Conservation (phyloP, 2,329 filamentous ascomycete species). For the Trichoderma sp. region DNA sequence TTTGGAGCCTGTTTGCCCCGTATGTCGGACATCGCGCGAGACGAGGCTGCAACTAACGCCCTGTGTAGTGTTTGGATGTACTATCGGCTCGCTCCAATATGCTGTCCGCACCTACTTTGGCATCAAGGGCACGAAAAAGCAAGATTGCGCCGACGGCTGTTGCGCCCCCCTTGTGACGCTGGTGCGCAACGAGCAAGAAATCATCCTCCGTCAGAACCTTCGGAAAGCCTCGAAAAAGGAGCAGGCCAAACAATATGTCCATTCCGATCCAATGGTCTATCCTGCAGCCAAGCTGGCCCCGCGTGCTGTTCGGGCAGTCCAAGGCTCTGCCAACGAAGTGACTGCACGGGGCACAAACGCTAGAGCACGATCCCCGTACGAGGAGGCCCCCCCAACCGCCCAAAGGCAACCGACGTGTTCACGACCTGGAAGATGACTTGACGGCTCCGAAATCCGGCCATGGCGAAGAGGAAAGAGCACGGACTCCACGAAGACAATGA, state of each 20-base stretch:
- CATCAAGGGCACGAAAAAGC: slow-evolving; percentile 35
- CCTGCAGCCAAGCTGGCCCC: background rate
- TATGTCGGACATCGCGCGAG: slow-evolving; percentile 28
- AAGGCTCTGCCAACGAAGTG: background rate
- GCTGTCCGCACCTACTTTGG: slow-evolving; percentile 40
- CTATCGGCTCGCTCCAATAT: slow-evolving; percentile 38
- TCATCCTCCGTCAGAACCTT: slow-evolving; percentile 36
- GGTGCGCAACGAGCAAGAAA: slow-evolving; percentile 40
- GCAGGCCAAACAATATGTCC: background rate
- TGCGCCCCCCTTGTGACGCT: slow-evolving; percentile 38
- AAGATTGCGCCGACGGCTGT: slow-evolving; percentile 37
- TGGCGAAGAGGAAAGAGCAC: slow-evolving; percentile 15
- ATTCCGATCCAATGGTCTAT: slow-evolving; percentile 1
- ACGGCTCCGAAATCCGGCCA: background rate
- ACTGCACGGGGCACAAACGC: background rate
- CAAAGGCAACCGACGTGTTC: slow-evolving; percentile 6
- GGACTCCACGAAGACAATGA: slow-evolving; percentile 26
- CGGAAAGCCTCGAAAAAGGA: slow-evolving; percentile 14
- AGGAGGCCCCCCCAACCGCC: background rate
- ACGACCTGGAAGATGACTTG: slow-evolving; percentile 28
- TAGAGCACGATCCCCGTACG: slow-evolving; percentile 1
- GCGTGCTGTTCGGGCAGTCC: background rate
- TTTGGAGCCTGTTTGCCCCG: slow-evolving; percentile 37
- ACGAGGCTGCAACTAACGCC: background rate
- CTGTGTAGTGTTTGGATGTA: slow-evolving; percentile 39